Base-by-base conservation (phyloP, 2,329 filamentous ascomycete genomes). In the Whalleya microplaca region DNA sequence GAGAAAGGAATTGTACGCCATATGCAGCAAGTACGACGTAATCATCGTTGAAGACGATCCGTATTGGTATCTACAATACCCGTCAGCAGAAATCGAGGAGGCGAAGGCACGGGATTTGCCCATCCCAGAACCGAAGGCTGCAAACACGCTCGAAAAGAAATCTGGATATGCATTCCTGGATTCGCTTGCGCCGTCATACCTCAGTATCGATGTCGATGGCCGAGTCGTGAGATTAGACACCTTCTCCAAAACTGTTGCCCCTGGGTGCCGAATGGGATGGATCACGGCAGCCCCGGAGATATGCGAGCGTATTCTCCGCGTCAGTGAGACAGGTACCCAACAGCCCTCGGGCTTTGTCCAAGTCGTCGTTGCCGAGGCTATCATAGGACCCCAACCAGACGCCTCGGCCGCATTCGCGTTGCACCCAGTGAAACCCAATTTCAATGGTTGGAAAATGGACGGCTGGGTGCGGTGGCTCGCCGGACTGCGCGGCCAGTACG, bases 21-120 rank as follows among this genome's bases (percentile, higher is more conserved):
- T 97, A 14, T 95, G 90, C 75, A 86, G 86, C 71, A 84, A 88
- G 70, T 96, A 91, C 75, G 92, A 97, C 72, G 84, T 97, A 61
- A 84, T 97, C 67, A 96, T 97, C 63, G 77, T 96, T 59, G 94
- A 98, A 73, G 94, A 98, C 67, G 93, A 97, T 61, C 94, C 94
- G 5, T 97, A 97, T 77, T 97, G 92, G 91, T 94, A 95, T 72
- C 80, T 98, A 8, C 94, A 97, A 72, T 97, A 85, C 73, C 91
- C 92, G 0, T 90, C 90, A 0, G 87, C 90, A 0, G 83, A 78
- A 51, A 45, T 69, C 21, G 73, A 75, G 46, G 77, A 84, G 69
- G 78, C 83, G 65, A 78, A 80, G 67, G 78, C 80, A 18, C 73
- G 80, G 41, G 71, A 72, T 50, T 63, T 71, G 37, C 73, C 67